Conservation (phyloP, 345 rosid genomes). For the Crucihimalaya himalaica region DNA sequence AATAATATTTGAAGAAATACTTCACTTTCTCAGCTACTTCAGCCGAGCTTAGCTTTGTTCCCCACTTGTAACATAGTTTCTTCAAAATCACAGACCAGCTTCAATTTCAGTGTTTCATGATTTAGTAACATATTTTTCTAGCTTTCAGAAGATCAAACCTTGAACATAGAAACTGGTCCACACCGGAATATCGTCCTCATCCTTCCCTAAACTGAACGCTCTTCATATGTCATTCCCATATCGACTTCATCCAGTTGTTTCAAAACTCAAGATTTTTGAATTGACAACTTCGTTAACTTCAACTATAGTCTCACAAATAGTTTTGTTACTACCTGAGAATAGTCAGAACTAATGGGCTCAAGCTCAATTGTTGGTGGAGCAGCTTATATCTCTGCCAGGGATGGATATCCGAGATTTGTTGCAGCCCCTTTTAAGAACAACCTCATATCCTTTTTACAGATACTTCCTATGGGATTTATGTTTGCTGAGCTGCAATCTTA, state of each 20-base stretch:
- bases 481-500: no score
- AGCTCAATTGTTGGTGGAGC: slow-evolving; percentile 98
- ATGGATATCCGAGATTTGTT: slow-evolving; percentile 72
- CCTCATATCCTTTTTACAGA: no score
- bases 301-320: not conserved
- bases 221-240: slow-evolving; percentile 94
- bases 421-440: slow-evolving; percentile 90
- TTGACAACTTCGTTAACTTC: not conserved
- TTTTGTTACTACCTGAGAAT: slow-evolving; percentile 63
- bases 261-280: slow-evolving; percentile 19
- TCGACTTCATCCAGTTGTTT: slow-evolving; percentile 83
- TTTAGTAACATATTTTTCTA: no score
- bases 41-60: slow-evolving; percentile 60
- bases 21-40: slow-evolving; percentile 94
- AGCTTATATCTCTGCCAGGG: slow-evolving; percentile 89
- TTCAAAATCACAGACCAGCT: no score
- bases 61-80: no score
- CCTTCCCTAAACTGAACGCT: slow-evolving; percentile 83
- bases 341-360: slow-evolving; percentile 88
- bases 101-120: no score
- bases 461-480: no score
- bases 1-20: no score
- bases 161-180: slow-evolving; percentile 97
- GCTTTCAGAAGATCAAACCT: slow-evolving; percentile 43
- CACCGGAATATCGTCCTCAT: slow-evolving; percentile 74